A percentile compares a stretch with the other conserved stretches of the same genome.
phyloP scores from a whole-genome alignment of 306 rosid genomes.

The Hylodesmum podocarpum region DNA sequence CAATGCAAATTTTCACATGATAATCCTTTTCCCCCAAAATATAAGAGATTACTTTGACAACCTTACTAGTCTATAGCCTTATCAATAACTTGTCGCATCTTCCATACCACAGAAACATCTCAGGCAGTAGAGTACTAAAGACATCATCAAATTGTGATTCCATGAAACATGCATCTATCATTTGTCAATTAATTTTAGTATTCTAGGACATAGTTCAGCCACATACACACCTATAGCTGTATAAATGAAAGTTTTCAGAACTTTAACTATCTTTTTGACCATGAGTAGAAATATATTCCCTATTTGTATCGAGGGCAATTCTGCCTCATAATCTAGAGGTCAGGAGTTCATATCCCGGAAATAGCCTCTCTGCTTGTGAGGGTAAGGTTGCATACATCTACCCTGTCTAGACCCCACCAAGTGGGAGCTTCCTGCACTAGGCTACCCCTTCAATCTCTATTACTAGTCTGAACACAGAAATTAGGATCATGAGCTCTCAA shows the following conservation, averaged over 20 bases:
- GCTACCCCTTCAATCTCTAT: not conserved
- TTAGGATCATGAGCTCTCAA: not conserved
- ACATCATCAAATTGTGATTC: not conserved
- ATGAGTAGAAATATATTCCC: not conserved
- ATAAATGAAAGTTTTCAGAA: not conserved
- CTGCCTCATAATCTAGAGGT: not conserved
- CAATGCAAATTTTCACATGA: not conserved
- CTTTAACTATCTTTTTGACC: slow-evolving; percentile 2
- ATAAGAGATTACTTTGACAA: not conserved
- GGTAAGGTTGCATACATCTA: not conserved
- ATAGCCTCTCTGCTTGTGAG: not conserved
- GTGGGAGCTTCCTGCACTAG: not conserved
- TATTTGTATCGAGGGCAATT: not conserved
- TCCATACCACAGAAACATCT: not conserved
- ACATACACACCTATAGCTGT: not conserved
- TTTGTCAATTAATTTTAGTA: not conserved
- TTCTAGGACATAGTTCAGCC: not conserved
- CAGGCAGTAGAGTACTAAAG: not conserved
- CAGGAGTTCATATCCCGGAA: not conserved
- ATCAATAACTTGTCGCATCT: not conserved
- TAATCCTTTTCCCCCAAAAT: not conserved
- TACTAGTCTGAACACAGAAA: not conserved
- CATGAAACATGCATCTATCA: not conserved
- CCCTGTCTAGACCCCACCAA: not conserved
- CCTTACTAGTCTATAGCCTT: slow-evolving; percentile 16